Evolutionary conservation across 768 basidiomycete genomes (phyloP).

Genomic region (Boletus pseudo-olivaceus): DNA sequence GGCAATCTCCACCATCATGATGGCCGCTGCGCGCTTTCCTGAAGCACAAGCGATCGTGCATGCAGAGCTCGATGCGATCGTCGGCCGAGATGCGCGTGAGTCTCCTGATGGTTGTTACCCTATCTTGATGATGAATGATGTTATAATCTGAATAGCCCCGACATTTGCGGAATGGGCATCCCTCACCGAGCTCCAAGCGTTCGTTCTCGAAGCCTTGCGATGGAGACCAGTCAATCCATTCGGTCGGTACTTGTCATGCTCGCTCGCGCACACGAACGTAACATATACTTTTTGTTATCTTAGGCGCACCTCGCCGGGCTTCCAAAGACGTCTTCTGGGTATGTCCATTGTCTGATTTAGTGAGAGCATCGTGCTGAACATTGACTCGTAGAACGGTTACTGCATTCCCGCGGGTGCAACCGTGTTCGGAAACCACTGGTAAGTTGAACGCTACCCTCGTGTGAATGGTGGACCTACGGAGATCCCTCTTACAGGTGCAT

Average conservation of each 20-base stretch:
- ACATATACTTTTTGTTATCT: too few relatives aligned
- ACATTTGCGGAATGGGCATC: slow-evolving; percentile 31
- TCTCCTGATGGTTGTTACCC: too few relatives aligned
- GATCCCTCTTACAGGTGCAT: slow-evolving; percentile 2
- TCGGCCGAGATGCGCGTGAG: slow-evolving; percentile 26
- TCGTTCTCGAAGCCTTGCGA: slow-evolving; percentile 35
- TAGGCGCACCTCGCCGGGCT: slow-evolving; percentile 24
- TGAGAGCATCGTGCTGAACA: background rate
- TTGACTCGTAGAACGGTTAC: slow-evolving; percentile 28
- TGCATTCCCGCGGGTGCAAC: slow-evolving; percentile 33
- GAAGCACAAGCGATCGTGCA: slow-evolving; percentile 33
- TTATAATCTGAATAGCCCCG: slow-evolving; percentile 20
- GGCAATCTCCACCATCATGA: slow-evolving; percentile 29
- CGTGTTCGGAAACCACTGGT: slow-evolving; percentile 21
- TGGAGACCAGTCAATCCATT: slow-evolving; percentile 38
- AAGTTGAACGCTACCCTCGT: too few relatives aligned
- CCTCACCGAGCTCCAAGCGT: slow-evolving; percentile 37
- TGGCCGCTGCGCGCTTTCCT: slow-evolving; percentile 38
- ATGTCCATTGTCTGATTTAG: background rate
- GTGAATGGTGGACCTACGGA: too few relatives aligned
- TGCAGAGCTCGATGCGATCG: slow-evolving; percentile 34
- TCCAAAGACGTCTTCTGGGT: slow-evolving; percentile 28
- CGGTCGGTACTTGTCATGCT: too few relatives aligned
- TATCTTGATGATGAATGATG: background rate
- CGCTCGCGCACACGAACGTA: background rate